Percentiles rank a stretch among this genome's conserved stretches.
Evolutionary conservation across 176 grass and related monocot genomes (phyloP).

Genomic region (Urochloa ruziziensis): DNA sequence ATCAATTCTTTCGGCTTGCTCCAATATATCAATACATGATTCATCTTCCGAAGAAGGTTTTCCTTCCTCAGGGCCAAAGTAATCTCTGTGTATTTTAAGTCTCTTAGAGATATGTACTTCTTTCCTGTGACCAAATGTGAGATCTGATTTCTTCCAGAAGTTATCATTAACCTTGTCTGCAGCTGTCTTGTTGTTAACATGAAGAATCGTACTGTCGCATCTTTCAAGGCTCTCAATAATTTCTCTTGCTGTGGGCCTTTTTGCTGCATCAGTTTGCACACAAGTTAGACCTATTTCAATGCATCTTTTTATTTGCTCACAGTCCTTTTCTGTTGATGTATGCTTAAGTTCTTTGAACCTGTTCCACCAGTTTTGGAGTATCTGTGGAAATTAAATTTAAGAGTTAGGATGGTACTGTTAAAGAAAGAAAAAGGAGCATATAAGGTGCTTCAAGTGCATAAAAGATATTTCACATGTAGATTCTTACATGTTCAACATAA

Average conservation of each 20-base stretch:
- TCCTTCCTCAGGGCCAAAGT: constrained; percentile 47
- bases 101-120: constrained; percentile 56
- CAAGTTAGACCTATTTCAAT: neutral
- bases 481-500: neutral
- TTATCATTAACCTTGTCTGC: neutral
- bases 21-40: constrained; percentile 72
- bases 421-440: neutral
- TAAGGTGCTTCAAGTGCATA: neutral
- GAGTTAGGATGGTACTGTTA: neutral
- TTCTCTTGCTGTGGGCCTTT: neutral
- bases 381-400: neutral
- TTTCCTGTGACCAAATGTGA: constrained; percentile 70
- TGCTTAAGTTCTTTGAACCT: neutral
- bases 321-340: neutral
- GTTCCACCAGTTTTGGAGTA: neutral
- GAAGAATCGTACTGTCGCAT: neutral
- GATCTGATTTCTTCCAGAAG: constrained; percentile 18
- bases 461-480: neutral
- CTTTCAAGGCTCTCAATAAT: neutral
- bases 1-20: constrained; percentile 70
- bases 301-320: neutral
- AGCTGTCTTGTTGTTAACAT: too few relatives aligned
- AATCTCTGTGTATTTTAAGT: constrained; percentile 58
- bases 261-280: neutral
- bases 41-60: constrained; percentile 57